Conservation (phyloP, 2,329 filamentous ascomycete genomes). For the Mariannaea sp. region DNA sequence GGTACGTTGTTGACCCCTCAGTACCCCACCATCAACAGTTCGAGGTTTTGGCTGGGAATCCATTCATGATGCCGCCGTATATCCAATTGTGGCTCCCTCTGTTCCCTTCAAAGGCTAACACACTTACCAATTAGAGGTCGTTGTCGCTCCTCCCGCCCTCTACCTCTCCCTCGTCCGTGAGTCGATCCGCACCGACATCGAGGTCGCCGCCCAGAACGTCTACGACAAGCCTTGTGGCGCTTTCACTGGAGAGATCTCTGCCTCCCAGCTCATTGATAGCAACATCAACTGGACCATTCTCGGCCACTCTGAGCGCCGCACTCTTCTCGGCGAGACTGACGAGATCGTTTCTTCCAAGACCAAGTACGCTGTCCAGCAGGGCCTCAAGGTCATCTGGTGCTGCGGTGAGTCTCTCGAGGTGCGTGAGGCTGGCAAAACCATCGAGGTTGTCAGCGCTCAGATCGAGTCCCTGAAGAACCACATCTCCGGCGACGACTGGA, state of each 20-base stretch:
- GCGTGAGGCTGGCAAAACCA: slow-evolving; percentile 83
- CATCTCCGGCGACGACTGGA: slow-evolving; percentile 76
- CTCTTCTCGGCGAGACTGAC: slow-evolving; percentile 85
- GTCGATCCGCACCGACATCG: slow-evolving; percentile 73
- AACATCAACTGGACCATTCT: slow-evolving; percentile 89
- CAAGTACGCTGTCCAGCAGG: slow-evolving; percentile 87
- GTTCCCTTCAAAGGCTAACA: slow-evolving; percentile 13
- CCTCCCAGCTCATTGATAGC: slow-evolving; percentile 86
- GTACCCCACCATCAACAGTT: slow-evolving; percentile 8
- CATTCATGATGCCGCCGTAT: slow-evolving; percentile 14
- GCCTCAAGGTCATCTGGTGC: slow-evolving; percentile 92
- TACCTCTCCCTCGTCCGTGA: slow-evolving; percentile 90
- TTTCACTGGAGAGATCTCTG: slow-evolving; percentile 96
- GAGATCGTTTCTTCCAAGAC: slow-evolving; percentile 89
- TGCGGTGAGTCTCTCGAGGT: slow-evolving; percentile 95
- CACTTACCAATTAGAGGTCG: slow-evolving; percentile 75
- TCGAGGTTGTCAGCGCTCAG: slow-evolving; percentile 83
- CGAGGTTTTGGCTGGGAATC: slow-evolving; percentile 13
- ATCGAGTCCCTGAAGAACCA: slow-evolving; percentile 79
- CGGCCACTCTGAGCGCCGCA: slow-evolving; percentile 93
- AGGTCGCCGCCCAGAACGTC: slow-evolving; percentile 94
- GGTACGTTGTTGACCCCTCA: slow-evolving; percentile 56
- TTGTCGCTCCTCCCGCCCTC: slow-evolving; percentile 86
- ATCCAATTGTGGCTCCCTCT: not conserved
- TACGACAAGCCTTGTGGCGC: slow-evolving; percentile 96